Conservation (phyloP, 257 asterid genomes). For the Solanum lignicaule region DNA sequence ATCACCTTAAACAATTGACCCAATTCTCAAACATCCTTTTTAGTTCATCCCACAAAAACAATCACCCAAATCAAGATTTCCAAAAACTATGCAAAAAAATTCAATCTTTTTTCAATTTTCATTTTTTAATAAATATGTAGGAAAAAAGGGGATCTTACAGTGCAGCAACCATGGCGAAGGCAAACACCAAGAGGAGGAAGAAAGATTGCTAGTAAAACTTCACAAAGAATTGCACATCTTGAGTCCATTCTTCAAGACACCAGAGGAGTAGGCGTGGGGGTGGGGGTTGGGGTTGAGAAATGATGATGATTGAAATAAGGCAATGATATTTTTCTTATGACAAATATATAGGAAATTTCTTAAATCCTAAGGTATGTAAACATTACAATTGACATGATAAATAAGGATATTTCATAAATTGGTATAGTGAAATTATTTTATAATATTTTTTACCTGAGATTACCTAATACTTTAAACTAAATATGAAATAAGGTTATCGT, state of each 20-base stretch:
- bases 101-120: neutral
- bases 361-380: no score
- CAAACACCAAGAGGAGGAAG: slow-evolving; percentile 87
- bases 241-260: slow-evolving; percentile 26
- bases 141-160: slow-evolving; percentile 21
- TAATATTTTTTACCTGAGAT: no score
- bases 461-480: no score
- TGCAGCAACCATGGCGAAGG: slow-evolving; percentile 81
- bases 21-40: neutral
- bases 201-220: slow-evolving; percentile 49
- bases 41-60: neutral
- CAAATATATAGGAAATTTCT: no score
- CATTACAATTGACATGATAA: no score
- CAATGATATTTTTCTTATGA: no score
- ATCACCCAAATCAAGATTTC: neutral
- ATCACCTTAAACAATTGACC: neutral
- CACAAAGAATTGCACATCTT: slow-evolving; percentile 25
- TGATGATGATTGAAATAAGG: neutral
- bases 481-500: no score
- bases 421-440: no score
- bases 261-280: neutral
- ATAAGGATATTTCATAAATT: no score
- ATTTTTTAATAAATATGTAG: neutral
- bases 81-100: neutral
- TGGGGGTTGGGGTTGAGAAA: neutral